phyloP scores from a whole-genome alignment of 352 stramenopile species.

The Phytophthora uliginosa region DNA sequence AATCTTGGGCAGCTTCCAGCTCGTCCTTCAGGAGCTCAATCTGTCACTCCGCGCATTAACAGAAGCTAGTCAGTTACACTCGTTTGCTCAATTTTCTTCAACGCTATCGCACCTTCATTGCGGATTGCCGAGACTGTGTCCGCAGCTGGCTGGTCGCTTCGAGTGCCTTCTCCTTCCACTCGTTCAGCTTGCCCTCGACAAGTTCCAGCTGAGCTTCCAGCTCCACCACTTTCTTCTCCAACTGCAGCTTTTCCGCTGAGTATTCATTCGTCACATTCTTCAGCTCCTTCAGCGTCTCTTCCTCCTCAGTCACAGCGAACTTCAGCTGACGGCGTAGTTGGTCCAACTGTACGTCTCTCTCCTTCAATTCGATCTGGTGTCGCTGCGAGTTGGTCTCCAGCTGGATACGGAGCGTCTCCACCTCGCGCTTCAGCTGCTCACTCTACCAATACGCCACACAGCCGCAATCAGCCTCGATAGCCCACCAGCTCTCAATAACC shows the following conservation, averaged over 20 bases:
- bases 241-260: slow-evolving; percentile 63
- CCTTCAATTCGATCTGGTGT: slow-evolving; percentile 77
- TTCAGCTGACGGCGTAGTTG: slow-evolving; percentile 77
- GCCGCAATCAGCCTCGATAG: background rate
- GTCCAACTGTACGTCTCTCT: slow-evolving; percentile 74
- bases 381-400: slow-evolving; percentile 57
- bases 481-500: background rate
- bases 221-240: slow-evolving; percentile 81
- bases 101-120: slow-evolving; percentile 54
- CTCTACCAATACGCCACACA: slow-evolving; percentile 38
- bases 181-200: slow-evolving; percentile 66
- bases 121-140: slow-evolving; percentile 48
- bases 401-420: slow-evolving; percentile 66
- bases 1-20: slow-evolving; percentile 53
- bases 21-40: slow-evolving; percentile 75
- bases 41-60: slow-evolving; percentile 21
- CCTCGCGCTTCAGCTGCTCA: slow-evolving; percentile 57
- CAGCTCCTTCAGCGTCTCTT: slow-evolving; percentile 71
- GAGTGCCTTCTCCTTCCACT: slow-evolving; percentile 81
- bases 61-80: background rate
- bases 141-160: slow-evolving; percentile 64
- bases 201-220: slow-evolving; percentile 76
- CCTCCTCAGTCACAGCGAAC: slow-evolving; percentile 70
- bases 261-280: slow-evolving; percentile 60
- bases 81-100: background rate